Percentiles rank a stretch among this genome's conserved stretches.
Conservation (phyloP, 495 filamentous ascomycete species). For the Penicillium parvum region DNA sequence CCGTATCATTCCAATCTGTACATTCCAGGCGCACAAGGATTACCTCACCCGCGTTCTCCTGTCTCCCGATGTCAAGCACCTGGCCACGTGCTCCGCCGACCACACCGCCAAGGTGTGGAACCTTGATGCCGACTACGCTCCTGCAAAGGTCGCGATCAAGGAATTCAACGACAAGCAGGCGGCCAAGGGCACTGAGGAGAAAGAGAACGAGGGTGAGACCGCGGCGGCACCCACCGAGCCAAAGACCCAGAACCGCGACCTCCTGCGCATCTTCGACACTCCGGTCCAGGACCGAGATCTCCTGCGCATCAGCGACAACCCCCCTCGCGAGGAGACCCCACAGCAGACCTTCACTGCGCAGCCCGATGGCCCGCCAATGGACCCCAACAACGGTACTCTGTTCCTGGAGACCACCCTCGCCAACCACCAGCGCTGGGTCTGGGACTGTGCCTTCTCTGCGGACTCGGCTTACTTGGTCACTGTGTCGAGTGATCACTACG, state of each 20-base stretch:
- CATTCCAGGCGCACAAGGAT: constrained; percentile 86
- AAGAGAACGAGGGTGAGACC: constrained; percentile 5
- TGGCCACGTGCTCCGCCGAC: constrained; percentile 95
- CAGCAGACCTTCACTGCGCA: constrained; percentile 37
- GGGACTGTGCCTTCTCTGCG: constrained; percentile 97
- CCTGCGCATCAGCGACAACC: constrained; percentile 22
- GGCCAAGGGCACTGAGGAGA: constrained; percentile 10
- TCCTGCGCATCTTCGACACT: constrained; percentile 26
- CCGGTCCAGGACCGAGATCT: constrained; percentile 19
- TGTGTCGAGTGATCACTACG: constrained; percentile 95
- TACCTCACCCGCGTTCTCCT: constrained; percentile 95
- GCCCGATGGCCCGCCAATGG: constrained; percentile 45
- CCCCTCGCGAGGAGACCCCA: constrained; percentile 25
- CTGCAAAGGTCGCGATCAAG: constrained; percentile 41
- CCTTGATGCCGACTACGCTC: constrained; percentile 56
- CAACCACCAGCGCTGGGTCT: constrained; percentile 98
- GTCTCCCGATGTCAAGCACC: constrained; percentile 93
- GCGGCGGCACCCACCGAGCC: constrained; percentile 16
- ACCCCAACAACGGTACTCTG: constrained; percentile 50
- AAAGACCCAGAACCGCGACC: constrained; percentile 17
- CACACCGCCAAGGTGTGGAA: constrained; percentile 98
- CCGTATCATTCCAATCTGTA: constrained; percentile 82
- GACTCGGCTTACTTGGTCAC: constrained; percentile 98
- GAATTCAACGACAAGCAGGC: constrained; percentile 25
- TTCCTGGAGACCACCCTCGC: constrained; percentile 84